Conservation (phyloP, 768 basidiomycete genomes). For the Suillus sp. region DNA sequence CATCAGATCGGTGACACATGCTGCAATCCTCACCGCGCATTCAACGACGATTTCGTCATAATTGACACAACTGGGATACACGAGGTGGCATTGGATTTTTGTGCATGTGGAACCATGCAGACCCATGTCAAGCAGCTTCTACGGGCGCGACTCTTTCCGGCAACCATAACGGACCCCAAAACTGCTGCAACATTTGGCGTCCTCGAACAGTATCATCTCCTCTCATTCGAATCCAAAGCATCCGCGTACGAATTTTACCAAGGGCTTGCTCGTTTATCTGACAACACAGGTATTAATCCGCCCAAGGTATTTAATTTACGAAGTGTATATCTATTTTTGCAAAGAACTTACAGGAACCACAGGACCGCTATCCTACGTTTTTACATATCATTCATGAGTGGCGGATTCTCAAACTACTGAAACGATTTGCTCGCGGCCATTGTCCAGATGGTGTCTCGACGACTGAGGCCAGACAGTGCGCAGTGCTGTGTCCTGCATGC, state of each 20-base stretch:
- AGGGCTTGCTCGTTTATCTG: slow-evolving; percentile 23
- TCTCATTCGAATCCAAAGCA: slow-evolving; percentile 19
- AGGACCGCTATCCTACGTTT: not conserved
- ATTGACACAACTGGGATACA: slow-evolving; percentile 18
- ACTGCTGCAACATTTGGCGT: slow-evolving; percentile 25
- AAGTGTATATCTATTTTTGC: not conserved
- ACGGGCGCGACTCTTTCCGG: slow-evolving; percentile 12
- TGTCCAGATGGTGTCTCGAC: not conserved
- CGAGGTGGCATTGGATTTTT: not conserved
- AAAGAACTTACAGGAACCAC: not conserved
- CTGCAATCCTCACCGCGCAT: slow-evolving; percentile 4
- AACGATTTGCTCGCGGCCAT: not conserved
- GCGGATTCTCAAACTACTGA: not conserved
- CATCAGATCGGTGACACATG: slow-evolving; percentile 22
- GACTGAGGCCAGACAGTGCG: not conserved
- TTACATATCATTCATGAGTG: not conserved
- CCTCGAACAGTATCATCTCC: slow-evolving; percentile 19
- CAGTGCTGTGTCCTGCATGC: slow-evolving; percentile 12
- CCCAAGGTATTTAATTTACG: not conserved
- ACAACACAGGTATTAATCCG: slow-evolving; percentile 25
- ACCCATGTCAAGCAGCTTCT: slow-evolving; percentile 18
- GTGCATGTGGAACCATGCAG: not conserved
- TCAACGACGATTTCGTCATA: slow-evolving; percentile 21
- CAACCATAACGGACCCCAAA: slow-evolving; percentile 12
- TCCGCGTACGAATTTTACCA: slow-evolving; percentile 27